Conservation (phyloP, 2,329 filamentous ascomycete genomes). For the Fusarium devonianum region DNA sequence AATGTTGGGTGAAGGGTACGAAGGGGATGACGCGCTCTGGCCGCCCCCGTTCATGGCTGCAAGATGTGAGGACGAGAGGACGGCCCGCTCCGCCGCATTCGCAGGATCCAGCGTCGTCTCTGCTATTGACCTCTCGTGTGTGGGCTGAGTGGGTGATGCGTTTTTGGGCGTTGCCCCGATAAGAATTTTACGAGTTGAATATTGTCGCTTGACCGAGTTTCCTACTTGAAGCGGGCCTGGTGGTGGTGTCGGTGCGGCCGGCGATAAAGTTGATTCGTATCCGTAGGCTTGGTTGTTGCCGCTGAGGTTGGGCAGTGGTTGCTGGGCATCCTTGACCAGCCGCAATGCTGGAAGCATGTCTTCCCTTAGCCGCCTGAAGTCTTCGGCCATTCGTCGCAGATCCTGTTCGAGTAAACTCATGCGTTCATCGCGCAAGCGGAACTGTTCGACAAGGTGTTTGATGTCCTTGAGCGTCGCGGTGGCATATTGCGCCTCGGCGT, state of each 20-base stretch:
- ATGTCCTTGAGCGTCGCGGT: slow-evolving; percentile 93
- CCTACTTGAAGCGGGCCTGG: slow-evolving; percentile 56
- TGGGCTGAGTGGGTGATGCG: slow-evolving; percentile 75
- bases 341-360: slow-evolving; percentile 91
- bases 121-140: slow-evolving; percentile 70
- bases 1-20: slow-evolving; percentile 70
- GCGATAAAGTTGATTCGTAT: slow-evolving; percentile 61
- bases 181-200: slow-evolving; percentile 78
- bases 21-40: slow-evolving; percentile 61
- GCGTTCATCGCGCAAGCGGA: slow-evolving; percentile 88
- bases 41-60: slow-evolving; percentile 72
- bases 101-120: slow-evolving; percentile 73
- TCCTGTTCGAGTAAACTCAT: slow-evolving; percentile 86
- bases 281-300: slow-evolving; percentile 53
- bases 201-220: slow-evolving; percentile 70
- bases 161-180: slow-evolving; percentile 77
- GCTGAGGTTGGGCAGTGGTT: slow-evolving; percentile 73
- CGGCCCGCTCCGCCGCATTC: slow-evolving; percentile 71
- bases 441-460: slow-evolving; percentile 85
- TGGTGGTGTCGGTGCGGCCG: slow-evolving; percentile 64
- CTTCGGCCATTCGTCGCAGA: slow-evolving; percentile 81
- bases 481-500: slow-evolving; percentile 84
- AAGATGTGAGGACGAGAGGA: slow-evolving; percentile 72
- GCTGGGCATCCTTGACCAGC: slow-evolving; percentile 88
- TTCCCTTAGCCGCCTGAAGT: slow-evolving; percentile 87